Conservation (phyloP, 352 stramenopile genomes). For the Globisporangium takayamanum region DNA sequence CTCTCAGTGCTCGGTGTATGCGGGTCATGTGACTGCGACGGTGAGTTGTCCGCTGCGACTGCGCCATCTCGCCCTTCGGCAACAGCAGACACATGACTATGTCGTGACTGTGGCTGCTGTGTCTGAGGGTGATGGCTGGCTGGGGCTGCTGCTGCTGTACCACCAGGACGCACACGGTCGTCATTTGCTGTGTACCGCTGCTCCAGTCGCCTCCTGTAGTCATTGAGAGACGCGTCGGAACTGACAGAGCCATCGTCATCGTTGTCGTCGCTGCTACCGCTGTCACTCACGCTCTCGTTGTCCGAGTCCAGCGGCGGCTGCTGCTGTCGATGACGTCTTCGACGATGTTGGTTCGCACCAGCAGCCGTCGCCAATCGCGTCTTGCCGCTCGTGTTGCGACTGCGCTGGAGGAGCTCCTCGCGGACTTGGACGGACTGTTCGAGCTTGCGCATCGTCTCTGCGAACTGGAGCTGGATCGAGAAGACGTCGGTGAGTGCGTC, state of each 20-base stretch:
- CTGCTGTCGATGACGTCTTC: conserved; percentile 1
- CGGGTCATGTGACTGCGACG: conserved; percentile 1
- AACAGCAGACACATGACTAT: too few relatives aligned
- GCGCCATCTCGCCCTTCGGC: too few relatives aligned
- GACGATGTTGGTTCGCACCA: background rate
- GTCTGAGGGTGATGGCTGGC: too few relatives aligned
- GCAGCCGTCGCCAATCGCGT: background rate
- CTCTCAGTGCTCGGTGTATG: conserved; percentile 42
- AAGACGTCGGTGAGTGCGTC: conserved; percentile 60
- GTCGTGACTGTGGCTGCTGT: too few relatives aligned
- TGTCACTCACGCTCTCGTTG: conserved; percentile 20
- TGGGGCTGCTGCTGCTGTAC: background rate
- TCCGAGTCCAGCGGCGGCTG: background rate
- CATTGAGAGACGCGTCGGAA: conserved; percentile 25
- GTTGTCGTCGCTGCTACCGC: conserved; percentile 6
- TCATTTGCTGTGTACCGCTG: background rate
- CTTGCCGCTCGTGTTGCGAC: background rate
- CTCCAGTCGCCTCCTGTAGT: conserved; percentile 12
- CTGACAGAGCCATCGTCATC: conserved; percentile 20
- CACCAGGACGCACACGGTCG: background rate
- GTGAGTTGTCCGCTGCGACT: background rate
- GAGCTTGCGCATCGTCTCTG: conserved; percentile 64
- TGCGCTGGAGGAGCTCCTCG: conserved; percentile 34
- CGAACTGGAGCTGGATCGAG: conserved; percentile 57
- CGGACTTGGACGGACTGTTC: conserved; percentile 60